These are phyloP conservation scores for Basidioascus undulatus DNA, from an alignment of 768 basidiomycete genomes.

Conservation along the genomic window DNA sequence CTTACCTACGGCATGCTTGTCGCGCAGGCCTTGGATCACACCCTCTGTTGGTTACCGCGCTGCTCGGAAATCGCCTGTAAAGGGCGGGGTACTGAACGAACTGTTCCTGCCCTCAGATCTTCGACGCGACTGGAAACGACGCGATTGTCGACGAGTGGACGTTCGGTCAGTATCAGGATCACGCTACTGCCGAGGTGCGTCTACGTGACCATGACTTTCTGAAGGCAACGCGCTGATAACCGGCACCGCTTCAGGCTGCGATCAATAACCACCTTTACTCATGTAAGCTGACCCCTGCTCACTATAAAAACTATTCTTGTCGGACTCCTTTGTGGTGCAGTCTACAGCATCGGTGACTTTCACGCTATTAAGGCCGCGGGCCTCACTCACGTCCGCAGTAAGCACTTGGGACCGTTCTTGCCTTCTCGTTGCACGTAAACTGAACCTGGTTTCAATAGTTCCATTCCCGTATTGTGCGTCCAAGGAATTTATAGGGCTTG, in stretches of 20 bases:
- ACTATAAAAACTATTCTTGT: no score
- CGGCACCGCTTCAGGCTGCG: not conserved
- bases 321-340: no score
- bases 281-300: no score
- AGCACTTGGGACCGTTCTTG: no score
- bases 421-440: constrained; percentile 1
- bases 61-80: no score
- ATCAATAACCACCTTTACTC: not conserved
- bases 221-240: no score
- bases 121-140: constrained; percentile 36
- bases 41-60: no score
- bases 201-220: not conserved
- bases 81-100: no score
- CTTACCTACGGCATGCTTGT: no score
- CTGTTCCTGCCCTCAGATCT: no score
- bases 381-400: constrained; percentile 4
- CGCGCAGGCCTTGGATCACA: constrained; percentile 47
- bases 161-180: constrained; percentile 1
- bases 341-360: not conserved
- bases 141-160: constrained; percentile 44
- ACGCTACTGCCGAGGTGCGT: not conserved
- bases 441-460: no score
- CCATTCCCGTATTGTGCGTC: not conserved
- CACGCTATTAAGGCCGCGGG: not conserved
- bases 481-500: not conserved